Conservation (phyloP, 2,329 filamentous ascomycete species). For the Dothiorella sarmentorum region DNA sequence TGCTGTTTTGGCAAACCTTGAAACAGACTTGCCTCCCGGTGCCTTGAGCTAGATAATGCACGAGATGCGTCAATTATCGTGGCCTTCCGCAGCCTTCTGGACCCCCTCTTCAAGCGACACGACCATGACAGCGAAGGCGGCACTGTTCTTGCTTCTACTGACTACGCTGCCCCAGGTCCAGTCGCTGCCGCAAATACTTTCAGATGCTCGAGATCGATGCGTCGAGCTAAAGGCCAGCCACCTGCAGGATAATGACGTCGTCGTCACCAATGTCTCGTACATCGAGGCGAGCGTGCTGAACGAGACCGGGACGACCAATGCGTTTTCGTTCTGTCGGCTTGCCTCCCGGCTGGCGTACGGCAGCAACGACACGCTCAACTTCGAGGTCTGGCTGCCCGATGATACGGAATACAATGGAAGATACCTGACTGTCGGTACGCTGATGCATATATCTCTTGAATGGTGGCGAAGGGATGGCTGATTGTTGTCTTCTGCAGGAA, state of each 20-base stretch:
- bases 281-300: background rate
- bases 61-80: background rate
- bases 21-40: background rate
- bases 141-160: background rate
- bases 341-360: conserved; percentile 1
- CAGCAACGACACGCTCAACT: background rate
- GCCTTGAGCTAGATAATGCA: background rate
- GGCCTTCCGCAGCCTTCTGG: background rate
- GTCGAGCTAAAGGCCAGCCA: background rate
- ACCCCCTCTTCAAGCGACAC: background rate
- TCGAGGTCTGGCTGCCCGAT: conserved; percentile 16
- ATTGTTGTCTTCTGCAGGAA: conserved; percentile 6
- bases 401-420: conserved; percentile 12
- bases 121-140: background rate
- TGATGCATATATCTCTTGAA: too few species aligned
- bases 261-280: background rate
- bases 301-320: background rate
- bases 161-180: background rate
- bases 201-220: conserved; percentile 2
- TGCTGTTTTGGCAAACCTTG: too few species aligned
- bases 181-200: background rate
- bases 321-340: conserved; percentile 13
- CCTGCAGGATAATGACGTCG: background rate
- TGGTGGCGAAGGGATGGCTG: too few species aligned
- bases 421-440: conserved; percentile 16